phyloP scores from a whole-genome alignment of 2,329 filamentous ascomycete genomes.

The Epichloe gansuensis region DNA sequence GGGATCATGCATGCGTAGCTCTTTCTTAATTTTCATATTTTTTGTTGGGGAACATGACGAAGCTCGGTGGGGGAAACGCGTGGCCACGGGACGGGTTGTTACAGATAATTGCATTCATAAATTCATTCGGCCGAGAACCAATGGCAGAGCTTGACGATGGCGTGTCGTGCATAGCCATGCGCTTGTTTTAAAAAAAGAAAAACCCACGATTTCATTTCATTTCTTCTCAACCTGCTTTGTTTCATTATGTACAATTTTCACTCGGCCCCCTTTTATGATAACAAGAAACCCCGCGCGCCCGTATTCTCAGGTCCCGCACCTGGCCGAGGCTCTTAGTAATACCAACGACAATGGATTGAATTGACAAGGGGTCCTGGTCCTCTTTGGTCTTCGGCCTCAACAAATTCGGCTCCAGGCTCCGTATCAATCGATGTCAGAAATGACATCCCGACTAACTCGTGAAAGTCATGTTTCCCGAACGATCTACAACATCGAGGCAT shows the following conservation, averaged over 20 bases:
- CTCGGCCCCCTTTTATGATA: too few relatives aligned
- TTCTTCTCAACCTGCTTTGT: too few relatives aligned
- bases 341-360: neutral
- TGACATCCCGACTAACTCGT: conserved; percentile 11
- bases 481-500: too few relatives aligned
- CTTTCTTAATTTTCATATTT: neutral
- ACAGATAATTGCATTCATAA: neutral
- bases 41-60: conserved; percentile 4
- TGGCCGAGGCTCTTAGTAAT: neutral
- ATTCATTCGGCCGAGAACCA: neutral
- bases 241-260: too few relatives aligned
- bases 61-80: neutral
- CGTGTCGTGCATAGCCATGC: neutral
- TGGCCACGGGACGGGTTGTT: neutral
- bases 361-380: neutral
- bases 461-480: neutral
- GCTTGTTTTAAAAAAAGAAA: too few relatives aligned
- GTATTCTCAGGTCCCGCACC: neutral
- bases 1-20: neutral
- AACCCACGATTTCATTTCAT: too few relatives aligned
- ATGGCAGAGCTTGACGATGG: neutral
- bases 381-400: conserved; percentile 3
- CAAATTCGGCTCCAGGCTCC: conserved; percentile 3
- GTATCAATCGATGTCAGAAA: too few relatives aligned
- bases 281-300: neutral